Conservation (phyloP, 2,329 filamentous ascomycete species). For the Colletotrichum truncatum region DNA sequence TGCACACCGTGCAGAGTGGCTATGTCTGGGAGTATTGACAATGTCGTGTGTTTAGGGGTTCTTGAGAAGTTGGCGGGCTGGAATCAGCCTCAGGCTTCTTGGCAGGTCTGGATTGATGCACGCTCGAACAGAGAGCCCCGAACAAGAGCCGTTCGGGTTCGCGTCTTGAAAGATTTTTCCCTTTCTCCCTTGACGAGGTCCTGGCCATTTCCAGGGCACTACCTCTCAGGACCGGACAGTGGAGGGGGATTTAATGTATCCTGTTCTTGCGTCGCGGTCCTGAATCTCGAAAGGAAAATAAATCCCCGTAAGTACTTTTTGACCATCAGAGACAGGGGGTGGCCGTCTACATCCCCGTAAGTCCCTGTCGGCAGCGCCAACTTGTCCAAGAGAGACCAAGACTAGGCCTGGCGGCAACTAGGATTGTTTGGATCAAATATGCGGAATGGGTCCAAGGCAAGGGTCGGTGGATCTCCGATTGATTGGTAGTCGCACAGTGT, state of each 20-base stretch:
- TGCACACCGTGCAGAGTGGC: too few relatives aligned
- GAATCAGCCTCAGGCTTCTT: constrained; percentile 22
- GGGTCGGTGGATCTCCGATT: constrained; percentile 26
- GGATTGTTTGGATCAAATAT: constrained; percentile 29
- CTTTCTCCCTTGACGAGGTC: neutral
- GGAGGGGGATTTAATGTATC: constrained; percentile 17
- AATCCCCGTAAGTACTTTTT: neutral
- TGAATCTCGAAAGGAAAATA: constrained; percentile 24
- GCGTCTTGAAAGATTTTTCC: neutral
- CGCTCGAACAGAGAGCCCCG: neutral
- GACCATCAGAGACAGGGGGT: constrained; percentile 19
- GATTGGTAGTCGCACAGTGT: constrained; percentile 25
- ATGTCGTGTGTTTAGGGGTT: neutral
- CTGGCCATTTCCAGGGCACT: neutral
- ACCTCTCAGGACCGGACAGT: constrained; percentile 8
- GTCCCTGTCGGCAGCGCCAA: constrained; percentile 8
- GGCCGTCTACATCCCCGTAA: constrained; percentile 20
- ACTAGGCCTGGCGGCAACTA: constrained; percentile 31
- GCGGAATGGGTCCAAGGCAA: constrained; percentile 23
- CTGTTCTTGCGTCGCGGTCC: constrained; percentile 16
- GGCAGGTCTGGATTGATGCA: constrained; percentile 17
- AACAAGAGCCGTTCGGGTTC: neutral
- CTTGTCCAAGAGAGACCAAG: constrained; percentile 8
- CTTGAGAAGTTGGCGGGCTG: constrained; percentile 2
- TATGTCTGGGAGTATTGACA: too few relatives aligned